These are phyloP conservation scores for Aspergillus quadrilineatus DNA, from an alignment of 2,329 filamentous ascomycete species.

Conservation along the genomic window DNA sequence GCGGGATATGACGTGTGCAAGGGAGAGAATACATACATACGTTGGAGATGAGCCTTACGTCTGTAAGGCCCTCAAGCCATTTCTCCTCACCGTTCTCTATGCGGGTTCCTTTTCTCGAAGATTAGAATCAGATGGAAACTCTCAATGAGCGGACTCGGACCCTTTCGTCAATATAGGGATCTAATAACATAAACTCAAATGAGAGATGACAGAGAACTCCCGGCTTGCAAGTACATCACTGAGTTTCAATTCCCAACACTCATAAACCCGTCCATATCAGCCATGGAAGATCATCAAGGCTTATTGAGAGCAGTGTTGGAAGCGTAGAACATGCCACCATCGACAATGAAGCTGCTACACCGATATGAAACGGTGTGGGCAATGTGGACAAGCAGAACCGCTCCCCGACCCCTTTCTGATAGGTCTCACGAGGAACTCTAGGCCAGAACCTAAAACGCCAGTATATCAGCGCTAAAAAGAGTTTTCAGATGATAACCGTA, in stretches of 20 bases:
- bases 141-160: neutral
- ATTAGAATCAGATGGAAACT: neutral
- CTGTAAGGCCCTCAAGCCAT: neutral
- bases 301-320: neutral
- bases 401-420: conserved; percentile 9
- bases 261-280: neutral
- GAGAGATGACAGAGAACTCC: neutral
- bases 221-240: neutral
- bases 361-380: neutral
- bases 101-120: neutral
- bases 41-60: conserved; percentile 5
- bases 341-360: neutral
- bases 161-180: neutral
- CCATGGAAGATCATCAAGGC: neutral
- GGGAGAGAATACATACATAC: neutral
- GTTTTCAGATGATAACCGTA: neutral
- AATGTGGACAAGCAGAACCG: neutral
- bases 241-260: neutral
- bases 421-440: conserved; percentile 4
- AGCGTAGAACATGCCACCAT: neutral
- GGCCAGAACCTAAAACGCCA: neutral
- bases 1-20: conserved; percentile 7
- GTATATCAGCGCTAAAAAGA: neutral
- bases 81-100: neutral
- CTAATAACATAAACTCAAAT: neutral